phyloP scores from a whole-genome alignment of 1,139 yeast species.

The Hyphopichia burtonii region DNA sequence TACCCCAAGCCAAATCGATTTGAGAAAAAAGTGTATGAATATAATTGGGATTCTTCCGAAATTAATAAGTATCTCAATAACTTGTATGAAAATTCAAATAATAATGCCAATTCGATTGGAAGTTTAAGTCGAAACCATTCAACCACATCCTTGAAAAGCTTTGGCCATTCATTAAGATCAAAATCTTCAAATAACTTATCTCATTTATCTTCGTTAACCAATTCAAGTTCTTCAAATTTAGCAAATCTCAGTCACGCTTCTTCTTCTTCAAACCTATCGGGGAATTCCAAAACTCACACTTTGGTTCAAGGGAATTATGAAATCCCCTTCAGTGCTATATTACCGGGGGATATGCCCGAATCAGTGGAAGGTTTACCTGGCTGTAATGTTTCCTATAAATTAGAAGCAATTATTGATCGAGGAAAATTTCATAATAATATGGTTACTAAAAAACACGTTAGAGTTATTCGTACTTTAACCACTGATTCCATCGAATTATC shows the following conservation, averaged over 20 bases:
- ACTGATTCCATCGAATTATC: slow-evolving; percentile 85
- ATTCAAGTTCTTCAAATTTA: neutral
- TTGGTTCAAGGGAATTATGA: slow-evolving; percentile 81
- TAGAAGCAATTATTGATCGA: slow-evolving; percentile 80
- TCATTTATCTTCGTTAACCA: slow-evolving; percentile 10
- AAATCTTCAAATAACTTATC: slow-evolving; percentile 31
- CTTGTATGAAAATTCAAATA: slow-evolving; percentile 25
- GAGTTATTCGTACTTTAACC: slow-evolving; percentile 86
- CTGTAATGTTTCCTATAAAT: slow-evolving; percentile 71
- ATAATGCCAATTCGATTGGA: slow-evolving; percentile 14
- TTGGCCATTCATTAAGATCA: slow-evolving; percentile 29
- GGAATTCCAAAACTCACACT: slow-evolving; percentile 22
- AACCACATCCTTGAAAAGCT: slow-evolving; percentile 32
- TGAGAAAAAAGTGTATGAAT: slow-evolving; percentile 69
- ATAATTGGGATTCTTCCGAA: slow-evolving; percentile 72
- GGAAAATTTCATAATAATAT: slow-evolving; percentile 72
- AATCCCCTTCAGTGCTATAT: slow-evolving; percentile 79
- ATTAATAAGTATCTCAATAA: slow-evolving; percentile 32
- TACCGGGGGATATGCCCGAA: slow-evolving; percentile 86
- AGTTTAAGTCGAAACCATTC: slow-evolving; percentile 27
- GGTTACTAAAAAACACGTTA: slow-evolving; percentile 66
- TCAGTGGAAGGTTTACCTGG: slow-evolving; percentile 90
- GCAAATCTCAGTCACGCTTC: slow-evolving; percentile 3
- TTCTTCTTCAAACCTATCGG: slow-evolving; percentile 10
- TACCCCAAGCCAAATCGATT: slow-evolving; percentile 54